Base-by-base conservation (phyloP, 2,329 filamentous ascomycete species). In the Trichoderma sp. region DNA sequence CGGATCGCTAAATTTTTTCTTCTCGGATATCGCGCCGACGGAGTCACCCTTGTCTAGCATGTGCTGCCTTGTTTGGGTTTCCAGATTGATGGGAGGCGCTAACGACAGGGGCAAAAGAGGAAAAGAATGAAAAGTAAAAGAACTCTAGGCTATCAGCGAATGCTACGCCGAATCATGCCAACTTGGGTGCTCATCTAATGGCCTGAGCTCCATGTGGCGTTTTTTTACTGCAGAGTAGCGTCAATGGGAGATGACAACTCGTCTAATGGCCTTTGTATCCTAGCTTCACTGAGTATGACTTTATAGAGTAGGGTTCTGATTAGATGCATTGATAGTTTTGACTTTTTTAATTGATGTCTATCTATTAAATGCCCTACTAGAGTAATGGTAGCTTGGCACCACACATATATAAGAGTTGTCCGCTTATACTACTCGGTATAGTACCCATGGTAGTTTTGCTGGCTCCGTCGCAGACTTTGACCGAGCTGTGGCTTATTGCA, bases 1-100 rank as follows among this genome's bases (percentile, higher is more conserved):
- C 65, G 57, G 56, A 33, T 68, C 21, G 43, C 37, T 59, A 59
- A 59, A 58, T 43, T 67, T 37, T 29, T 27, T 29, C 14, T 7
- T 55, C 14, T 55, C 24, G 24, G 52, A 27, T 55, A 55, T 55
- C 24, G 24, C n/a, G 52, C 14, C 27, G 52, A 24, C 40, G 40
- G 40, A n/a, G 40, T 43, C 16, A n/a, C 40, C 19, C 40, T 19
- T n/a, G 16, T 43, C 19, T 43, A 43, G 40, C 40, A 43, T 43
- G 40, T 43, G 40, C 19, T 8, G 19, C 40, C 40, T 19, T 40
- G 19, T 8, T 43, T 19, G 40, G 16, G 16, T 19, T n/a, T 43
- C 7, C 40, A 43, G 40, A n/a, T 43, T n/a, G 16, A 43, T n/a
- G 40, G 35, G 40, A 43, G 40, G 40, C 16, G 40, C 40, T n/a